A percentile compares a stretch with the other conserved stretches of the same genome.
Conservation (phyloP, 805 yeast species). For the Starmera amethionina region DNA sequence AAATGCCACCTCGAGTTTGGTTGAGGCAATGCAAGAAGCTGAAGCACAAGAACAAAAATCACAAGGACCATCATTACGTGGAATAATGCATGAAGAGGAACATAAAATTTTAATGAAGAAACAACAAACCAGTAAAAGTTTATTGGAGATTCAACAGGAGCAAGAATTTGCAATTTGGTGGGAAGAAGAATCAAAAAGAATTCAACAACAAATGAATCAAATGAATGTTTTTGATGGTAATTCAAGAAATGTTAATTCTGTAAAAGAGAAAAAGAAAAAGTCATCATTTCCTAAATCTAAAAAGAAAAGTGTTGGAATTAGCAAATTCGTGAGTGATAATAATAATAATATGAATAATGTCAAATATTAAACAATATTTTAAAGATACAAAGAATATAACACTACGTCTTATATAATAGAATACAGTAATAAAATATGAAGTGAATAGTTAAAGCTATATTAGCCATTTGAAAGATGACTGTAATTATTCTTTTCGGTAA, state of each 20-base stretch:
- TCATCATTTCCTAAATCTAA: background rate
- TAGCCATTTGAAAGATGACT: no score
- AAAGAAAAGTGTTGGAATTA: no score
- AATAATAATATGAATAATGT: no score
- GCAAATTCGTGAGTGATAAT: no score
- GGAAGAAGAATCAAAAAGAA: conserved; percentile 64
- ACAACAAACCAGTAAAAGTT: conserved; percentile 28
- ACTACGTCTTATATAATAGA: no score
- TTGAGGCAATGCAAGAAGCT: conserved; percentile 13
- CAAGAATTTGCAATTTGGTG: conserved; percentile 86
- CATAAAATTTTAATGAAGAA: conserved; percentile 24
- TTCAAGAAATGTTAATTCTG: background rate
- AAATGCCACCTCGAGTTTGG: conserved; percentile 8
- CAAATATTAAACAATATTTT: no score
- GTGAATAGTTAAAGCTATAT: no score
- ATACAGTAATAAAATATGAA: background rate
- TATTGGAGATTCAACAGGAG: conserved; percentile 70
- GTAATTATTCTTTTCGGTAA: no score
- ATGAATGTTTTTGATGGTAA: background rate
- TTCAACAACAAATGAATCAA: conserved; percentile 33
- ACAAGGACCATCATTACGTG: conserved; percentile 26
- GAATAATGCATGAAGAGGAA: conserved; percentile 38
- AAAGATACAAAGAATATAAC: no score
- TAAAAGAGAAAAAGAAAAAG: background rate
- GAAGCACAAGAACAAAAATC: background rate